These are phyloP conservation scores for Phytophthora hybrid DNA, from an alignment of 352 stramenopile genomes.

Conservation along the genomic window DNA sequence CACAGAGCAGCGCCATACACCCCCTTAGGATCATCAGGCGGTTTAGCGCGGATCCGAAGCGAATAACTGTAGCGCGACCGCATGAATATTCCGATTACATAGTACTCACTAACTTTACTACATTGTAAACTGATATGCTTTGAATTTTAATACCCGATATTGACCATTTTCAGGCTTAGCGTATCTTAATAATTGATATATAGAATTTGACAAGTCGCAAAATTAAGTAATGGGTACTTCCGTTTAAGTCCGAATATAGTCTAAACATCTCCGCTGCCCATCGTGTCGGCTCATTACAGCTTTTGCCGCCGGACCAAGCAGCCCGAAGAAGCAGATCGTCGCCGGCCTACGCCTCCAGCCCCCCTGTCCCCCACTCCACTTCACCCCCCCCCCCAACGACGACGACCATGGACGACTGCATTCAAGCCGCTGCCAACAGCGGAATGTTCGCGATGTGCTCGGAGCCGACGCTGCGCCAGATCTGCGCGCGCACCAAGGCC, in stretches of 20 bases:
- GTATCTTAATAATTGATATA: too few relatives aligned
- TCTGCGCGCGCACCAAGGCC: conserved; percentile 68
- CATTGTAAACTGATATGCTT: neutral
- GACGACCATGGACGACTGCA: conserved; percentile 65
- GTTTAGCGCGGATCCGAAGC: conserved; percentile 11
- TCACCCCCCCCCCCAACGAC: neutral
- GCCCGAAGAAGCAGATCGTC: conserved; percentile 23
- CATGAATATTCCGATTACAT: conserved; percentile 12
- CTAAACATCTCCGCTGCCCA: conserved; percentile 27
- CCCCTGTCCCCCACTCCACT: neutral
- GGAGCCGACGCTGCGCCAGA: conserved; percentile 80
- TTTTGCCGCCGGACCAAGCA: conserved; percentile 30
- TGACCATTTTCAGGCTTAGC: too few relatives aligned
- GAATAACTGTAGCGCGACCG: too few relatives aligned
- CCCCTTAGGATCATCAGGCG: conserved; percentile 31
- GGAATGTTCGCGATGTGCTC: conserved; percentile 89
- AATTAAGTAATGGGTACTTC: neutral
- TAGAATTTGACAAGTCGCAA: too few relatives aligned
- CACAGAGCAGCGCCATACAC: conserved; percentile 28
- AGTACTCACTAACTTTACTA: neutral
- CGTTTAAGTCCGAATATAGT: conserved; percentile 4
- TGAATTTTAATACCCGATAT: too few relatives aligned
- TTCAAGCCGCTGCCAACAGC: conserved; percentile 64
- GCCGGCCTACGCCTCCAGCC: conserved; percentile 4
- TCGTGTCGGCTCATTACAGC: conserved; percentile 35